Conservation (phyloP, 139 green algal genomes). For the Dunaliella sp. region DNA sequence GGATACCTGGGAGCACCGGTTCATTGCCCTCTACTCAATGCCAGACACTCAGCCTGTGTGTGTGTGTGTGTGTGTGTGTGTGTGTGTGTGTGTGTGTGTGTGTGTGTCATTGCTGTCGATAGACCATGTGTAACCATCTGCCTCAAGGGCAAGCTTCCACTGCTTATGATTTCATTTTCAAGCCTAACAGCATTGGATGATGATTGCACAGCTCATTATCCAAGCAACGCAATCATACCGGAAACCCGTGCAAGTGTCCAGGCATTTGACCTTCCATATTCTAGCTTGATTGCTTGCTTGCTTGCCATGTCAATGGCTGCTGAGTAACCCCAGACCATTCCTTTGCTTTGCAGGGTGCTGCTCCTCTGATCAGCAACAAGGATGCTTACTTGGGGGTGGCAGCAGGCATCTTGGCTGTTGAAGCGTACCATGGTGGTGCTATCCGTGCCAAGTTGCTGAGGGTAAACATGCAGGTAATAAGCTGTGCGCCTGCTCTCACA, state of each 20-base stretch:
- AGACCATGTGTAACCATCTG: no score
- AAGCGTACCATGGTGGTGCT: conserved; percentile 57
- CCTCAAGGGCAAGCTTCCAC: no score
- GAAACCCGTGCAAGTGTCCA: neutral
- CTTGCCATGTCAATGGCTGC: neutral
- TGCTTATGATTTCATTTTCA: no score
- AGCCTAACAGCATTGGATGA: no score
- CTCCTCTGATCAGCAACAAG: conserved; percentile 21
- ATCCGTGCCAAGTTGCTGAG: conserved; percentile 33
- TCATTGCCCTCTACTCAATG: neutral
- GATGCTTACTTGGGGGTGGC: conserved; percentile 28
- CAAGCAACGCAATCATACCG: no score
- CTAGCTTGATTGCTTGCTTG: neutral
- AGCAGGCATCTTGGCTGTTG: conserved; percentile 48
- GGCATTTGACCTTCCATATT: neutral
- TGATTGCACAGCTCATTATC: no score
- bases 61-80: neutral
- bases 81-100: neutral
- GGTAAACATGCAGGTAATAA: neutral
- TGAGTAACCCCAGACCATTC: no score
- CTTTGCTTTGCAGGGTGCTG: conserved; percentile 18
- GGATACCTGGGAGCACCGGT: neutral
- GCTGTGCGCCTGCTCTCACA: no score
- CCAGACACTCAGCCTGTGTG: no score
- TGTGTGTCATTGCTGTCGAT: no score